These are phyloP conservation scores for Fagopyrum tataricum DNA, from an alignment of 148 eudicot genomes.

Conservation along the genomic window DNA sequence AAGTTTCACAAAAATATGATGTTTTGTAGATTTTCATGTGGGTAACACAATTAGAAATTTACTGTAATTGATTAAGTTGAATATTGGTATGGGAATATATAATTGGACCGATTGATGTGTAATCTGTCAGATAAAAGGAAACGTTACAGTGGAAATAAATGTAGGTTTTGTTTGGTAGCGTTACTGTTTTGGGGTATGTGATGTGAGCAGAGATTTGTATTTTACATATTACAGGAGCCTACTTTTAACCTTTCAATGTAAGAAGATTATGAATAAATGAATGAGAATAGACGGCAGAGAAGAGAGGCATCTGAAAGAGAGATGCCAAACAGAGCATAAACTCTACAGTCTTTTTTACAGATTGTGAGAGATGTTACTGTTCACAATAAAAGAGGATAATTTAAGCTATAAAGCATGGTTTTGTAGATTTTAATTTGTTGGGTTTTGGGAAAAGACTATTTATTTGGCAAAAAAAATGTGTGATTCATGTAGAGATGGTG, in stretches of 20 bases:
- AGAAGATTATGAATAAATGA: neutral
- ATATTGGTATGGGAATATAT: conserved; percentile 7
- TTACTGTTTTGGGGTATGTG: conserved; percentile 12
- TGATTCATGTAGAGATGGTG: neutral
- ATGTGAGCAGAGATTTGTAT: neutral
- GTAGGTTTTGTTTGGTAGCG: conserved; percentile 12
- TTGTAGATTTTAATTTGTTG: neutral
- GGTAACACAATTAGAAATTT: neutral
- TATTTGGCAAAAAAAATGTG: neutral
- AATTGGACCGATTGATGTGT: conserved; percentile 12
- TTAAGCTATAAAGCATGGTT: neutral
- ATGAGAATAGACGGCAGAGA: neutral
- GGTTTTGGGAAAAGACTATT: neutral
- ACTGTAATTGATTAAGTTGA: conserved; percentile 1
- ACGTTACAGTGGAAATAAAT: conserved; percentile 11
- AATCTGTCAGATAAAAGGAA: conserved; percentile 9
- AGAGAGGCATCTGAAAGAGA: conserved; percentile 5
- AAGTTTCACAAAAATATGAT: neutral
- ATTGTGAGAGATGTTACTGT: conserved; percentile 9
- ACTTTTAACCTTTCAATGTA: neutral
- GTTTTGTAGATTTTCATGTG: neutral
- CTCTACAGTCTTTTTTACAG: neutral
- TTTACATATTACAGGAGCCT: neutral
- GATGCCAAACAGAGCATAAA: conserved; percentile 3
- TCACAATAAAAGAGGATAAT: conserved; percentile 2